Base-by-base conservation (phyloP, 2,329 filamentous ascomycete genomes). In the Diaporthe citri region DNA sequence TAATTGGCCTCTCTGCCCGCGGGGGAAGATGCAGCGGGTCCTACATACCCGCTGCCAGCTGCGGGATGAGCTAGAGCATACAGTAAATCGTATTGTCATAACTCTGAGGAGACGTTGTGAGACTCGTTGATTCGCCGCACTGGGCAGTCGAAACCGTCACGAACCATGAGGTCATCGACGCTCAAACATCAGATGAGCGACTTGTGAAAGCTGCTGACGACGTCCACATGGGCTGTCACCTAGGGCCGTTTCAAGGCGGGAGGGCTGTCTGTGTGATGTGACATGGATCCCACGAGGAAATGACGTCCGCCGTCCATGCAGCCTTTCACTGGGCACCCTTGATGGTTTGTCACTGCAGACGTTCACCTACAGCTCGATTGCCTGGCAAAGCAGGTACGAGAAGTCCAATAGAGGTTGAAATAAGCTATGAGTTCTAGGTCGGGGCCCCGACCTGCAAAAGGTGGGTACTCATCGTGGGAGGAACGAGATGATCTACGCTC, bases 111-210 rank as follows among this genome's bases (percentile, higher is more conserved):
- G 46, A 55, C n/a, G 22, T 13, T 4, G 20, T 20, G 43, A 34
- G 43, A 36, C 62, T 20, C 12, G 31, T 8, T 51, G 62, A 36
- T 12, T 6, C 13, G 7, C 22, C n/a, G 12, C 4, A 48, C 43
- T n/a, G 6, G 31, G 64, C 10, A 25, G 20, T 34, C 46, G 6
- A 52, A 67, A 52, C 64, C 43, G 13, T 25, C n/a, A 39, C 22
- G 64, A 52, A 41, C 46, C 10, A 67, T 67, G 64, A 67, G 64
- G 64, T 67, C 64, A 67, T 52, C 2, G 39, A 39, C 9, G 34
- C 22, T 52, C 64, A 67, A 67, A 67, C 28, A 67, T 67, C 64
- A 67, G 64, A 67, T 55, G 64, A 67, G 31, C n/a, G 64, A 17
- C 31, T 52, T 67, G 64, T 67, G 64, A 39, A 46, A 67, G 46